These are phyloP conservation scores for Cryptosporidium muris DNA, from an alignment of 169 alveolate species.

Conservation along the genomic window DNA sequence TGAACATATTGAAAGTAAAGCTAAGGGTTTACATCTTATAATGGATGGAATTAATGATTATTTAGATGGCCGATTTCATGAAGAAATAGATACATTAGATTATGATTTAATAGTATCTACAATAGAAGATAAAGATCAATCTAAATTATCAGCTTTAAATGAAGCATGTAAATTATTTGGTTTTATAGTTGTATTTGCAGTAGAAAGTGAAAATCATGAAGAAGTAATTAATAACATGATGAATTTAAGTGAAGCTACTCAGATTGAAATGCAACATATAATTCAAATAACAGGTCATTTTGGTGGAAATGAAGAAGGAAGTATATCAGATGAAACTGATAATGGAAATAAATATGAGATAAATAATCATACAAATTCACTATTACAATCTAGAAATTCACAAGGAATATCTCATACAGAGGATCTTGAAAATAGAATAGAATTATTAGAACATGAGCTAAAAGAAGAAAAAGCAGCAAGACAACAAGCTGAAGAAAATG, in stretches of 20 bases:
- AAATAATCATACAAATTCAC: too few species aligned
- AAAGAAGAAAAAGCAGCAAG: slow-evolving; percentile 60
- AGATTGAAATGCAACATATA: slow-evolving; percentile 59
- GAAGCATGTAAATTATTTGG: slow-evolving; percentile 63
- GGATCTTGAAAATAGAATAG: slow-evolving; percentile 53
- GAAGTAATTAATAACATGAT: slow-evolving; percentile 64
- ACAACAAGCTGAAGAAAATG: slow-evolving; percentile 58
- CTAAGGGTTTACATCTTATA: slow-evolving; percentile 57
- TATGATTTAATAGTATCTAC: slow-evolving; percentile 60
- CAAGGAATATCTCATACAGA: slow-evolving; percentile 55
- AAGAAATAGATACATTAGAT: slow-evolving; percentile 62
- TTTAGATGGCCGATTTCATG: slow-evolving; percentile 56
- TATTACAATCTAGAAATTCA: not conserved
- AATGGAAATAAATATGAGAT: not conserved
- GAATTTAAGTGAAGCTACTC: slow-evolving; percentile 58
- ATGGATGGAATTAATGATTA: slow-evolving; percentile 69
- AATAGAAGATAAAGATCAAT: slow-evolving; percentile 43
- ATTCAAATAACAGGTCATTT: slow-evolving; percentile 64
- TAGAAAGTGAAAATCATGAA: slow-evolving; percentile 62
- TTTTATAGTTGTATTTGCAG: slow-evolving; percentile 66
- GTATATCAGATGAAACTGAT: not conserved
- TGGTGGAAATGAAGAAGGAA: slow-evolving; percentile 50
- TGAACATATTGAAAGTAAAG: slow-evolving; percentile 12
- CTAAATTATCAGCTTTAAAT: slow-evolving; percentile 1
- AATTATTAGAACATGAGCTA: slow-evolving; percentile 23